phyloP scores from a whole-genome alignment of 768 basidiomycete species.

The Tulasnella sp. region DNA sequence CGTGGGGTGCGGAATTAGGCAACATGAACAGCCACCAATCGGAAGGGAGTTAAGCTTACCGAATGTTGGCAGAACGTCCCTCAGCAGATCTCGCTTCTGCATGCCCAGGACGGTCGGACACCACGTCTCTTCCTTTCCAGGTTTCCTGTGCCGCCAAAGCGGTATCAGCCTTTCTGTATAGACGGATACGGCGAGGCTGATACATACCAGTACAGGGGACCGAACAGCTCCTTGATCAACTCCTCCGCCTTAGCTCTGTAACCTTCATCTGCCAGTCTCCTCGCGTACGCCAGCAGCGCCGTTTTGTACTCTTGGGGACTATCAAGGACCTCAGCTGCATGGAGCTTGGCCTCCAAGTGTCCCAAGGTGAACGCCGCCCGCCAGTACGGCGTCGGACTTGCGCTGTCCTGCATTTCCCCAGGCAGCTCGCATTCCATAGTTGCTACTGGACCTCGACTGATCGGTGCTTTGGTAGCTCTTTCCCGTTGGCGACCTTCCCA shows the following conservation, averaged over 20 bases:
- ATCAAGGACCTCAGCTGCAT: slow-evolving; percentile 68
- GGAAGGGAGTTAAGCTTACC: slow-evolving; percentile 47
- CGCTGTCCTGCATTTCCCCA: slow-evolving; percentile 9
- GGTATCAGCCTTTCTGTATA: background rate
- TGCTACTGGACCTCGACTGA: slow-evolving; percentile 29
- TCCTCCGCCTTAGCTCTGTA: slow-evolving; percentile 88
- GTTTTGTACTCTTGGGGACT: slow-evolving; percentile 83
- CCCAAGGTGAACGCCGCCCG: slow-evolving; percentile 75
- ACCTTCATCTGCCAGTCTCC: slow-evolving; percentile 83
- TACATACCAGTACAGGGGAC: slow-evolving; percentile 83
- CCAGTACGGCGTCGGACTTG: slow-evolving; percentile 56
- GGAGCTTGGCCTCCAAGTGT: slow-evolving; percentile 80
- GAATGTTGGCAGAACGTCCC: slow-evolving; percentile 73
- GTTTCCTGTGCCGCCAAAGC: slow-evolving; percentile 51
- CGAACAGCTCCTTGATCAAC: slow-evolving; percentile 81
- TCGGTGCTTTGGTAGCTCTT: slow-evolving; percentile 37
- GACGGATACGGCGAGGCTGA: background rate
- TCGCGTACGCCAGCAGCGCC: slow-evolving; percentile 70
- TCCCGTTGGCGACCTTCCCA: slow-evolving; percentile 72
- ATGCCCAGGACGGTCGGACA: slow-evolving; percentile 64
- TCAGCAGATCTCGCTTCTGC: slow-evolving; percentile 75
- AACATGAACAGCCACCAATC: background rate
- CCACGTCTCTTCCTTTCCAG: slow-evolving; percentile 66
- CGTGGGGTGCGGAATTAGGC: slow-evolving; percentile 20
- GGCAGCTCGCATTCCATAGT: slow-evolving; percentile 37